Evolutionary conservation across 345 rosid genomes (phyloP), one percentile per base, ranked within the genome.

Genomic region (Dipteronia dyeriana): DNA sequence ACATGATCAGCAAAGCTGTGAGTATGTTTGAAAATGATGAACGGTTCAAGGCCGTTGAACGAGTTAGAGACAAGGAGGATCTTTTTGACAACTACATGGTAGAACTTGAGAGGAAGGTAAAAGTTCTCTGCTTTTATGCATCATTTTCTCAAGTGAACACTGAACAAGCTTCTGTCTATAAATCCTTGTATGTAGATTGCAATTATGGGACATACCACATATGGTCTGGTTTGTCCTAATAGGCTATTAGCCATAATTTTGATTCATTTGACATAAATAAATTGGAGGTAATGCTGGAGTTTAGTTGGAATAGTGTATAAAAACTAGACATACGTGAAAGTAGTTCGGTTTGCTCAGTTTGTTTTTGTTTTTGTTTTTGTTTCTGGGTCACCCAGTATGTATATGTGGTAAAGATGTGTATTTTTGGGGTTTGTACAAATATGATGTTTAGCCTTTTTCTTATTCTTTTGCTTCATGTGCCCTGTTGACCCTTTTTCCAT

Each of bases 51-150:
- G 98, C 95, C 78, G 97, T 96, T 82, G 99, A 96, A 68, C 90
- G 91, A 79, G 74, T 81, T 38, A 87, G 98, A 83, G 99, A 96
- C 72, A 89, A 95, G 65, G 97, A 94, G 84, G 98, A 96, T 79
- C 94, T 96, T 85, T 96, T 88, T 84, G 97, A 90, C 75, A 90
- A 80, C 84, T 92, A 92, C 75, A 84, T 91, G 56, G 93, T 90
- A 81, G 99, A 96, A 79, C 97, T 94, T 74, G 97, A 74, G 87
- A 91, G 97, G 88, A 96, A 94, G 97, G 98, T 95, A 88, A 69
- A 34, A n/a, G 45, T 60, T 66, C 13, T 43, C 12, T 51, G 29
- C 67, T 63, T 68, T 61, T 61, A 41, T 56, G 25, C 25, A 56
- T 22, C 57, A 19, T 17, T 43, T 38, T 45, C 2, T 20, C 45